phyloP scores from a whole-genome alignment of 2,329 filamentous ascomycete species.

The Paraphaeosphaeria sporulosa region DNA sequence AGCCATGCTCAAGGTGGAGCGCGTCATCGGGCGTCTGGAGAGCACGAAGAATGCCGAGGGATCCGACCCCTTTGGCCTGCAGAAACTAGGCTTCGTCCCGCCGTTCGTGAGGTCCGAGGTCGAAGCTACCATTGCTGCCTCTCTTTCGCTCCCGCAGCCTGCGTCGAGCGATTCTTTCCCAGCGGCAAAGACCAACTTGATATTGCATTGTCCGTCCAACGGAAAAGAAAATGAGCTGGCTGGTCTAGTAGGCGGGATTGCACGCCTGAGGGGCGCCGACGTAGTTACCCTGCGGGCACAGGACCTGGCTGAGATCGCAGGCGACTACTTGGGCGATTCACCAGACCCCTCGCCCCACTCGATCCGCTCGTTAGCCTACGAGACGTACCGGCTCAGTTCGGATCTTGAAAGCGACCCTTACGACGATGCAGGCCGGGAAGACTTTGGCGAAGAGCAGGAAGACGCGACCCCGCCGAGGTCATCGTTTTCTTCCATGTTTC shows the following conservation, averaged over 20 bases:
- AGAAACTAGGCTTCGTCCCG: constrained; percentile 24
- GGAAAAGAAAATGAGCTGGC: constrained; percentile 65
- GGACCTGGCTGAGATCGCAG: constrained; percentile 73
- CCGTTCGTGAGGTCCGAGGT: constrained; percentile 54
- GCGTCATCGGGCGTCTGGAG: background rate
- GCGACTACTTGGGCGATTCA: constrained; percentile 73
- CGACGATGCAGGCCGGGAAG: constrained; percentile 36
- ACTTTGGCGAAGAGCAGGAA: constrained; percentile 51
- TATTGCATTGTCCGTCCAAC: constrained; percentile 66
- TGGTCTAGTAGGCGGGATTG: constrained; percentile 68
- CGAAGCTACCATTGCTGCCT: constrained; percentile 59
- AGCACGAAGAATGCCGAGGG: background rate
- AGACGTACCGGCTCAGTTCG: constrained; percentile 57
- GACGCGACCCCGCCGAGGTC: constrained; percentile 21
- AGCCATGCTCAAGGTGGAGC: background rate
- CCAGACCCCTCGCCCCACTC: constrained; percentile 57
- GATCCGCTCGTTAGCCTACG: constrained; percentile 61
- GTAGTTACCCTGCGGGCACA: constrained; percentile 73
- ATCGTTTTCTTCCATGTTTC: constrained; percentile 19
- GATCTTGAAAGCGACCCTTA: constrained; percentile 27
- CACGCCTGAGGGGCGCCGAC: constrained; percentile 68
- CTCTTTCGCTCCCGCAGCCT: constrained; percentile 48
- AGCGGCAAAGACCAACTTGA: constrained; percentile 62
- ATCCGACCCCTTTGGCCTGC: background rate
- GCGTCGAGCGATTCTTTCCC: constrained; percentile 55